Evolutionary conservation across 768 basidiomycete species (phyloP), one percentile per base, ranked within the genome.

Genomic region (Trichaptum fuscoviolaceum): DNA sequence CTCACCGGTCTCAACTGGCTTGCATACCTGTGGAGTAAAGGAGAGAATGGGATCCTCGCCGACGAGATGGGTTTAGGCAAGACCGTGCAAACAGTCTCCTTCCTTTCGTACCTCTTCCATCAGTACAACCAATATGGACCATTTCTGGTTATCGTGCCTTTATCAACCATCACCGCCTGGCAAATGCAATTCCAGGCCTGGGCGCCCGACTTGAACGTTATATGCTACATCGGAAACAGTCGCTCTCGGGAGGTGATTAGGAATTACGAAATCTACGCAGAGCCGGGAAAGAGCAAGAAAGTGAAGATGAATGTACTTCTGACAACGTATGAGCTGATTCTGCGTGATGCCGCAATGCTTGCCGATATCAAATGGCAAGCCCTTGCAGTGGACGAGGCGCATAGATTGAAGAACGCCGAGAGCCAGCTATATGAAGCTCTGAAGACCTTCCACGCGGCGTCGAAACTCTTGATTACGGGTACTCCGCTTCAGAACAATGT

Each of bases 51-150:
- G 23, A 97, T 99, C 67, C 80, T 99, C 36, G 97, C 97, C 0
- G 97, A 99, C 73, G 97, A 99, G 84, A 99, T 99, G 97, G 97
- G 97, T 75, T 90, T 99, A 26, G 97, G 97, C 64, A 99, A 99
- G 87, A 94, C 92, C 23, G 96, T 99, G 7, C 97, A 99, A 82
- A 96, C 96, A 0, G 96, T 99, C 12, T 78, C 95, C 0, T 96
- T 96, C 80, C 83, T 99, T 26, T 95, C 95, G 1, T 99, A 92
- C 75, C 90, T 99, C 61, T 97, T 92, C 82, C 94, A 99, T 75
- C 85, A 92, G 71, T 80, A 90, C 78, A 85, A 91, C 63, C 96
- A 99, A 76, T 98, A 92, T 76, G 97, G 97, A 0, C 97, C 97
- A 7, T 97, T 95, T 84, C 84, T 99, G 64, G 94, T 99, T 71